Evolutionary conservation across 2,329 filamentous ascomycete genomes (phyloP).

Genomic region (Paecilomyces formosus): DNA sequence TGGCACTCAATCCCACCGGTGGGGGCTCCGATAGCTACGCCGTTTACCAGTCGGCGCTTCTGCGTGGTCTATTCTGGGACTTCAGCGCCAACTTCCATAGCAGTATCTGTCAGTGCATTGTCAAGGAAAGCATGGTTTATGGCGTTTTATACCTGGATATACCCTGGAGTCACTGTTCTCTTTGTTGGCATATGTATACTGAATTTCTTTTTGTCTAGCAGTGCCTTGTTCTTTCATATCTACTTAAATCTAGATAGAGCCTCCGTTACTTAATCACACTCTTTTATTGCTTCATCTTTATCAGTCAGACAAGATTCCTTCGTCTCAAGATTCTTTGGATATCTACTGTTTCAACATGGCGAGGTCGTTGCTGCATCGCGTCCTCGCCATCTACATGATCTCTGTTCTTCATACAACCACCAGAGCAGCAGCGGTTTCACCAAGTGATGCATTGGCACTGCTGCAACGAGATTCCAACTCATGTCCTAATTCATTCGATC

Average conservation of each 20-base stretch:
- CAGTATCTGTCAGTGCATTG: slow-evolving; percentile 7
- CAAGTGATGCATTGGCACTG: slow-evolving; percentile 15
- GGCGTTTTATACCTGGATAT: slow-evolving; percentile 3
- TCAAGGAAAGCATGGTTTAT: slow-evolving; percentile 4
- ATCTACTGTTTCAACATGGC: slow-evolving; percentile 2
- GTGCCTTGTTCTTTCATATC: neutral
- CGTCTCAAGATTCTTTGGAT: neutral
- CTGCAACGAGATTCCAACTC: slow-evolving; percentile 15
- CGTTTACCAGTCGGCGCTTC: slow-evolving; percentile 16
- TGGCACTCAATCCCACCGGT: slow-evolving; percentile 2
- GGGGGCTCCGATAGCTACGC: slow-evolving; percentile 10
- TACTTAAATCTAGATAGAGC: neutral
- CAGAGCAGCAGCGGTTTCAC: slow-evolving; percentile 12
- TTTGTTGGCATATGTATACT: slow-evolving; percentile 14
- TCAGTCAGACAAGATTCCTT: neutral
- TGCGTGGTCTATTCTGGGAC: slow-evolving; percentile 17
- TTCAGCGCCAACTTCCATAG: slow-evolving; percentile 22
- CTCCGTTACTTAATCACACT: neutral
- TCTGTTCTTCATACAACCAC: slow-evolving; percentile 9
- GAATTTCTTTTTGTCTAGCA: neutral
- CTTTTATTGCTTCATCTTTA: neutral
- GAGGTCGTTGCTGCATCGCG: slow-evolving; percentile 3
- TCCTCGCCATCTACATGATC: slow-evolving; percentile 3
- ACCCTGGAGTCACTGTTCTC: slow-evolving; percentile 5
- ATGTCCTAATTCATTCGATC: slow-evolving; percentile 26